Evolutionary conservation across 768 basidiomycete species (phyloP), one percentile per base, ranked within the genome.

Genomic region (Tulasnella calospora): DNA sequence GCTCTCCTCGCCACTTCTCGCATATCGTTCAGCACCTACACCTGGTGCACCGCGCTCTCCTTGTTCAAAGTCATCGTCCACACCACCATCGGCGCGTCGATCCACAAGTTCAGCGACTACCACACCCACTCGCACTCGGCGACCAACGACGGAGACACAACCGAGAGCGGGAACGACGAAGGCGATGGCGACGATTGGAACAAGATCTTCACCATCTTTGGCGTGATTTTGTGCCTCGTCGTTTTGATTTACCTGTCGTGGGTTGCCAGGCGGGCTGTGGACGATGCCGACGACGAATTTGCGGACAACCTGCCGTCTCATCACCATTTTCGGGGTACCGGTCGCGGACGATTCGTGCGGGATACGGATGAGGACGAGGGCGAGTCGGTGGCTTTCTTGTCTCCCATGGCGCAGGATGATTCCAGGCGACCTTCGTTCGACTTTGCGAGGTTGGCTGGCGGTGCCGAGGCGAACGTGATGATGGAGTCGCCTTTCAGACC

Each of bases 31-130:
- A 87, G 87, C 80, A 94, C 93, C 35, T 95, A 95, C 86, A 89
- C 90, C 55, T 83, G 89, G 73, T 92, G 93, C 86, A 95, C 96
- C 33, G 91, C 91, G 19, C 87, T 95, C 76, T 92, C 92, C 77
- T 88, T 96, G 76, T 90, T 94, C 89, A 97, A 98, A 84, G 90
- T 96, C 81, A 91, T 94, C 84, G 88, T 96, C 72, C 95, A 97
- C 86, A 96, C 95, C 47, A 92, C 90, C 81, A 89, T 97, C 82
- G 96, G 96, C 57, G 90, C 90, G 41, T 92, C 92, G 33, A 93
- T 96, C 82, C 91, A 91, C 81, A 93, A 92, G n/a, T 95, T 95
- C 84, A 88, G 89, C 82, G 89, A 89, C 81, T 89, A 89, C 83
- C 89, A 91, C 82, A 83, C 84, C 79, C 71, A 77, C 73, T 55